A percentile compares a stretch with the other conserved stretches of the same genome.
Evolutionary conservation across 148 eudicot genomes (phyloP).

Genomic region (Amaranthus hypochondriacus): DNA sequence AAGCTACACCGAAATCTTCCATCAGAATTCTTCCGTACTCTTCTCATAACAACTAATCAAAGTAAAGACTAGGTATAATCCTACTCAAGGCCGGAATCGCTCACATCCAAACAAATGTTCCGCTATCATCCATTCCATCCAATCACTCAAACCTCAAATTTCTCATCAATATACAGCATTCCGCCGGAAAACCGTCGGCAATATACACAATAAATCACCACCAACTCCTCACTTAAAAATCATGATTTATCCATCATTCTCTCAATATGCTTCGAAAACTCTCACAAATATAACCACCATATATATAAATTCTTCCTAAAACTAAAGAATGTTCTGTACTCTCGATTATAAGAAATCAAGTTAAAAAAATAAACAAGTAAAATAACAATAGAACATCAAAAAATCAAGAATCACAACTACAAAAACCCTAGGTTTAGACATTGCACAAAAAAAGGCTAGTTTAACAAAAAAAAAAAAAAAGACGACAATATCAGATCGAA

Average conservation of each 20-base stretch:
- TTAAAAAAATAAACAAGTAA: conserved; percentile 1
- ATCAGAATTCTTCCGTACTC: no score
- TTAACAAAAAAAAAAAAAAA: not conserved
- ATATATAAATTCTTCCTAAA: not conserved
- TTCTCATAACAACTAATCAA: not conserved
- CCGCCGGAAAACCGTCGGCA: not conserved
- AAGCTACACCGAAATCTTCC: no score
- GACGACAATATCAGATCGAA: conserved; percentile 18
- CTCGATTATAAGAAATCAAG: not conserved
- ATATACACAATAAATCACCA: not conserved
- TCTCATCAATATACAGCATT: not conserved
- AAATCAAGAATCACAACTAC: conserved; percentile 1
- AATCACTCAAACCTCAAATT: conserved; percentile 10
- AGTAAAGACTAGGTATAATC: not conserved
- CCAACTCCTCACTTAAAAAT: not conserved
- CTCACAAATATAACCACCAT: not conserved
- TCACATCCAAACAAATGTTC: not conserved
- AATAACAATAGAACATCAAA: not conserved
- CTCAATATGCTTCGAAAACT: not conserved
- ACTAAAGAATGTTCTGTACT: no score
- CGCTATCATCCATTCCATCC: not conserved
- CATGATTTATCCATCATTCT: not conserved
- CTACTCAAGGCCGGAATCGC: conserved; percentile 4
- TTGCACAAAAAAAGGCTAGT: conserved; percentile 8
- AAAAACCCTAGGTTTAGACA: conserved; percentile 30